Conservation (phyloP, 306 rosid species). For the Rubus parviflorus region DNA sequence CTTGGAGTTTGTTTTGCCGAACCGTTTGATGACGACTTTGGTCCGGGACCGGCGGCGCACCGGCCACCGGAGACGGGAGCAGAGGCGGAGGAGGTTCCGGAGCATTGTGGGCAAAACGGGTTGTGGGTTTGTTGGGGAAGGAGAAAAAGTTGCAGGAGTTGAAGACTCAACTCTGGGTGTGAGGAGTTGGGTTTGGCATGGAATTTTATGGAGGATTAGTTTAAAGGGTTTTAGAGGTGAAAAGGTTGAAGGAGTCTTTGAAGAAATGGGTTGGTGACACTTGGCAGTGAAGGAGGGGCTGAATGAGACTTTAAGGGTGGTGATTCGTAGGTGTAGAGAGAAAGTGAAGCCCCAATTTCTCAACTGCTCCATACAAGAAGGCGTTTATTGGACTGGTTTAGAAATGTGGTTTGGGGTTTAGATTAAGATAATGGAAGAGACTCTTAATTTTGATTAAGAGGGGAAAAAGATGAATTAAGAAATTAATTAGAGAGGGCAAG, state of each 20-base stretch:
- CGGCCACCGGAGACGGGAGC: slow-evolving; percentile 61
- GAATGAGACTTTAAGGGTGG: slow-evolving; percentile 16
- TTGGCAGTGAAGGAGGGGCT: slow-evolving; percentile 34
- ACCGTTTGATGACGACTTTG: slow-evolving; percentile 46
- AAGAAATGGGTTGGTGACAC: slow-evolving; percentile 35
- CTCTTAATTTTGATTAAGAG: background rate
- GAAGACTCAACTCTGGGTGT: slow-evolving; percentile 20
- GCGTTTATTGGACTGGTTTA: slow-evolving; percentile 21
- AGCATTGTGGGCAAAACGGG: slow-evolving; percentile 45
- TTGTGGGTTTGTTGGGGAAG: slow-evolving; percentile 14
- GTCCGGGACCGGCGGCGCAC: slow-evolving; percentile 44
- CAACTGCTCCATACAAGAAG: slow-evolving; percentile 29
- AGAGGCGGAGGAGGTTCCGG: slow-evolving; percentile 60
- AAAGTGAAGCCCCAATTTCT: background rate
- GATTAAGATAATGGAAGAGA: slow-evolving; percentile 3
- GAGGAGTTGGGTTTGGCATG: slow-evolving; percentile 24
- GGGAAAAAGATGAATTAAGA: background rate
- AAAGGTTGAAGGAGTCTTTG: slow-evolving; percentile 10
- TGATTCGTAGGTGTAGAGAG: background rate
- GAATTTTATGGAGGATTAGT: slow-evolving; percentile 10
- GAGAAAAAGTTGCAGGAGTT: slow-evolving; percentile 14
- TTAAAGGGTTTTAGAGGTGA: background rate
- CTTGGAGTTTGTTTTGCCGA: slow-evolving; percentile 34
- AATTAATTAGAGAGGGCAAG: background rate
- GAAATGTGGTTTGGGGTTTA: background rate